Conservation (phyloP, 129 eudicot genomes). For the Glebionis coronaria region DNA sequence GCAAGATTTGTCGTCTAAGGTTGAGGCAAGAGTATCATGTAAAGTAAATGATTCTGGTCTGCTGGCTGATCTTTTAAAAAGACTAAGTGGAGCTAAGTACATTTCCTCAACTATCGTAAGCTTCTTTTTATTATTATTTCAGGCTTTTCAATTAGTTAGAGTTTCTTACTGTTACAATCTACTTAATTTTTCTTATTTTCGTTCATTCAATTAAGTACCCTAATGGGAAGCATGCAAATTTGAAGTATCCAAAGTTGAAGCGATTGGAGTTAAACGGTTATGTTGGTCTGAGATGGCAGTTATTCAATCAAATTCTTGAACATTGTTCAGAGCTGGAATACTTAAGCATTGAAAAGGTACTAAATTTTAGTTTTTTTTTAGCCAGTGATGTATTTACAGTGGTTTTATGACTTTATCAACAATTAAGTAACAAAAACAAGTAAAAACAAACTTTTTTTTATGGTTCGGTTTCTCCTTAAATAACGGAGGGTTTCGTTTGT, state of each 20-base stretch:
- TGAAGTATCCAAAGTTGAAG: no score
- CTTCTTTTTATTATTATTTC: neutral
- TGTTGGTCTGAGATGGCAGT: neutral
- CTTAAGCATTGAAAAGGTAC: neutral
- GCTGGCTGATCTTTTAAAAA: neutral
- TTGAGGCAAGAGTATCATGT: neutral
- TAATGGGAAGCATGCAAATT: no score
- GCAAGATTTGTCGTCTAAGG: slow-evolving; percentile 8
- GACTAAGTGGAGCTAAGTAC: slow-evolving; percentile 3
- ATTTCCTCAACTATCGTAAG: neutral
- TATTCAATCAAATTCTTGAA: neutral
- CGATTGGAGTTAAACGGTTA: neutral
- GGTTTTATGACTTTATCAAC: neutral
- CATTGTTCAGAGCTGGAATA: slow-evolving; percentile 1
- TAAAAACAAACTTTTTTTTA: no score
- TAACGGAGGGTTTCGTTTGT: neutral
- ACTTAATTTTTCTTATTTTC: neutral
- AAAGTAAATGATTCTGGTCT: neutral
- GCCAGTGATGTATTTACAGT: no score
- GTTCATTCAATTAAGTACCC: no score
- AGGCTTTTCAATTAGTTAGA: neutral
- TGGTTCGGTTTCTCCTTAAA: neutral
- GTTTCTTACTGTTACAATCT: neutral
- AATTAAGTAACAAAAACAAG: no score
- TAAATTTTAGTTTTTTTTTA: no score